Base-by-base conservation (phyloP, 257 asterid genomes). In the Lithospermum erythrorhizon region DNA sequence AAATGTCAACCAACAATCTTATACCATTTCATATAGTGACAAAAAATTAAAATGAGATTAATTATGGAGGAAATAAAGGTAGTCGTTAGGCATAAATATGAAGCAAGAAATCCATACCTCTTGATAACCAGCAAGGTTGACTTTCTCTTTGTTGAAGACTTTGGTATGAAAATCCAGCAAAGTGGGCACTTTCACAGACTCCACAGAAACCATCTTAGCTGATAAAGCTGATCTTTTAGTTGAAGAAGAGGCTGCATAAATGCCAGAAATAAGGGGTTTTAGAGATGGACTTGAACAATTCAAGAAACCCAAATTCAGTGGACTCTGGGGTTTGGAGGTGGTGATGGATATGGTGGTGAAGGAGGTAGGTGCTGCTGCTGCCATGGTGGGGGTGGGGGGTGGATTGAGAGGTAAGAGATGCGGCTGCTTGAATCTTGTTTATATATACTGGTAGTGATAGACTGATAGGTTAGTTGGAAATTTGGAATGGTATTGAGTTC, bases 41-140 rank as follows among this genome's bases (percentile, higher is more conserved):
- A n/a, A n/a, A n/a, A n/a, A n/a, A n/a, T n/a, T n/a, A n/a, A n/a
- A n/a, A n/a, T n/a, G n/a, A n/a, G n/a, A n/a, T n/a, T n/a, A n/a
- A n/a, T n/a, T n/a, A n/a, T n/a, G n/a, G n/a, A n/a, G n/a, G n/a
- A n/a, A n/a, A n/a, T n/a, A n/a, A n/a, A n/a, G n/a, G n/a, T n/a
- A n/a, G n/a, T n/a, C n/a, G n/a, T 9, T 4, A 35, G 1, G 11
- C 6, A 27, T 35, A 35, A 9, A 4, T 35, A 11, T 9, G 6
- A 5, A 27, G 7, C 32, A 27, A 3, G 32, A 27, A 27, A 3
- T 7, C 15, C 15, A 41, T 29, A 90, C 98, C 98, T 90, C 98
- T 6, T 87, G 94, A 68, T 82, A 78, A 24, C 98, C 94, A 53
- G 94, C 95, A 27, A 90, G 94, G 67, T 83, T 83, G 65, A 86